Base-by-base conservation (phyloP, 2,329 filamentous ascomycete genomes). In the Fonsecaea erecta region DNA sequence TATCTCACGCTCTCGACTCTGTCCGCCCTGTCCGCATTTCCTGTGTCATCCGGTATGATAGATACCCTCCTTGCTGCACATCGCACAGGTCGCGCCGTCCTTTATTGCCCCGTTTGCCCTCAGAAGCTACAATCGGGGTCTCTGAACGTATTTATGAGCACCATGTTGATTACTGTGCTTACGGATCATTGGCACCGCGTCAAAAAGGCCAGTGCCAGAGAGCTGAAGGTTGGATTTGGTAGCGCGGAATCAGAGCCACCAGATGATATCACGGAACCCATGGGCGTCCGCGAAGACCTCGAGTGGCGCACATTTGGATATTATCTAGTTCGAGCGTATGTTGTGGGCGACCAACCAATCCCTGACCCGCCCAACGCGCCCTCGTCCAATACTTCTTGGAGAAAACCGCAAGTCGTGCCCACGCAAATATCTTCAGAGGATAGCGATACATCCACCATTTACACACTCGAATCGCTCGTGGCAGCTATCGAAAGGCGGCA, bases 81-180 rank as follows among this genome's bases (percentile, higher is more conserved):
- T 28, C 74, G 74, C 62, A 81, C 78, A 9, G 78, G 78, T 14
- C 74, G 74, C 32, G 69, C 74, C 21, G 78, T 81, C 14, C 76
- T 82, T 28, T 78, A 77, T 66, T 82, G 80, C 66, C 69, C 73
- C 51, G 68, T 74, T 18, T 82, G 80, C 63, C 79, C 79, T 1
- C 74, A 75, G 40, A 74, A 71, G 35, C 80, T 80, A 62, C 75
- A 77, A 35, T 77, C 78, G 1, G 75, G 76, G 6, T 70, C 79
- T 26, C 80, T 81, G 64, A 82, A 82, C 59, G 75, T 82, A 52
- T 81, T 81, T 78, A 75, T 82, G 55, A 75, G 76, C n/a, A 77
- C 77, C 12, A 80, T 79, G 11, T 71, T 82, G 12, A 70, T 82
- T 52, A 81, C 75, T n/a, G 76, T 80, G 21, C 68, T 80, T 18